Conservation (phyloP, 805 yeast species). For the Ogataea salicorniae region DNA sequence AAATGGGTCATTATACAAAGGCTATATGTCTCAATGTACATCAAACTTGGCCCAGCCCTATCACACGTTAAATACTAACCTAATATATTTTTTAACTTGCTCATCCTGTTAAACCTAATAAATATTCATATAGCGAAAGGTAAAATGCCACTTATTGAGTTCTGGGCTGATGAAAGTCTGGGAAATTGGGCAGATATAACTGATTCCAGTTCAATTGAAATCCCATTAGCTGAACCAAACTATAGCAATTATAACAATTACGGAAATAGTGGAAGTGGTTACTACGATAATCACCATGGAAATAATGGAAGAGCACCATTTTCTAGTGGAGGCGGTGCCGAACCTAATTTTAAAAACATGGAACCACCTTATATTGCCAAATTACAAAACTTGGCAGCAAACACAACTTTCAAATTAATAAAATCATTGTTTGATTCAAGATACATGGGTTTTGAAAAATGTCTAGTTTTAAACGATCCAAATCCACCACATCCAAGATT, state of each 20-base stretch:
- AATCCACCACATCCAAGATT: constrained; percentile 23
- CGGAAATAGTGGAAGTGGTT: constrained; percentile 7
- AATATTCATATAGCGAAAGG: constrained; percentile 24
- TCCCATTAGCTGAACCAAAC: constrained; percentile 28
- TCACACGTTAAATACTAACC: too few species aligned
- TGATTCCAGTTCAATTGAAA: constrained; percentile 55
- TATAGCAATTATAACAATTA: constrained; percentile 5
- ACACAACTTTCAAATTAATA: constrained; percentile 45
- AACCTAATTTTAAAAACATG: constrained; percentile 5
- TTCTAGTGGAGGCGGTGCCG: constrained; percentile 6
- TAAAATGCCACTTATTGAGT: constrained; percentile 43
- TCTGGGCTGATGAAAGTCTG: constrained; percentile 38
- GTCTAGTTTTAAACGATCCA: constrained; percentile 46
- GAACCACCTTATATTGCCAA: constrained; percentile 65
- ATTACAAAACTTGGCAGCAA: constrained; percentile 54
- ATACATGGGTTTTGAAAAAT: constrained; percentile 51
- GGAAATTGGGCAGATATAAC: constrained; percentile 60
- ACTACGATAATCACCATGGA: constrained; percentile 1
- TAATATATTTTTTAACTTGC: too few species aligned
- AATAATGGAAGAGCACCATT: not conserved
- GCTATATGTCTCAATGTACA: too few species aligned
- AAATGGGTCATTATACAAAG: too few species aligned
- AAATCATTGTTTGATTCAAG: constrained; percentile 60
- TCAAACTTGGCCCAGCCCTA: too few species aligned
- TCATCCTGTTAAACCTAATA: not conserved